Percentiles rank a stretch among this genome's conserved stretches.
Conservation (phyloP, 805 yeast species). For the Kuraishia ogatae region DNA sequence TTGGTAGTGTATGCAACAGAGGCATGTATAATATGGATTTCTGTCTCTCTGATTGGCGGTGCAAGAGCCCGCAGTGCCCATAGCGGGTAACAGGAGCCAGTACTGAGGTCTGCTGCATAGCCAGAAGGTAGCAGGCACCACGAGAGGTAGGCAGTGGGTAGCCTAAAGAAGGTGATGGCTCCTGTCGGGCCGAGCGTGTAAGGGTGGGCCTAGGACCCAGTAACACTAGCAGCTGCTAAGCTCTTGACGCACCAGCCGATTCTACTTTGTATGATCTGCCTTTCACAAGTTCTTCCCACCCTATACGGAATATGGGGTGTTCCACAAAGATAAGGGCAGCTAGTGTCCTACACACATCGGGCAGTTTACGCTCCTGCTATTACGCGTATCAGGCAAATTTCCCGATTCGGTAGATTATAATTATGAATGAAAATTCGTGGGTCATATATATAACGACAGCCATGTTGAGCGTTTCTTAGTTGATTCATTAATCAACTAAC, state of each 20-base stretch:
- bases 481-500: no score
- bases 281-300: no score
- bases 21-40: not conserved
- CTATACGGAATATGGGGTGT: no score
- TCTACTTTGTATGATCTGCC: no score
- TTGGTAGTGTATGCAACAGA: not conserved
- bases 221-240: no score
- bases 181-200: no score
- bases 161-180: no score
- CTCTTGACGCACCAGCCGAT: no score
- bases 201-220: no score
- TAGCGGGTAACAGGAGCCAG: not conserved
- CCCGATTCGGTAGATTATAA: not conserved
- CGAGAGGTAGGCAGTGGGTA: not conserved
- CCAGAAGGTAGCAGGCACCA: no score
- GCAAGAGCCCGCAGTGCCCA: not conserved
- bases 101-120: not conserved
- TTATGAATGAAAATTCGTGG: not conserved
- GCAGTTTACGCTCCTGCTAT: not conserved
- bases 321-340: no score
- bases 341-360: not conserved
- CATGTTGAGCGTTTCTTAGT: not conserved
- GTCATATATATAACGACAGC: not conserved
- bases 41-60: not conserved
- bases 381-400: not conserved